Conservation (phyloP, 352 stramenopile species). For the Phytopythium cucurbitacearum region DNA sequence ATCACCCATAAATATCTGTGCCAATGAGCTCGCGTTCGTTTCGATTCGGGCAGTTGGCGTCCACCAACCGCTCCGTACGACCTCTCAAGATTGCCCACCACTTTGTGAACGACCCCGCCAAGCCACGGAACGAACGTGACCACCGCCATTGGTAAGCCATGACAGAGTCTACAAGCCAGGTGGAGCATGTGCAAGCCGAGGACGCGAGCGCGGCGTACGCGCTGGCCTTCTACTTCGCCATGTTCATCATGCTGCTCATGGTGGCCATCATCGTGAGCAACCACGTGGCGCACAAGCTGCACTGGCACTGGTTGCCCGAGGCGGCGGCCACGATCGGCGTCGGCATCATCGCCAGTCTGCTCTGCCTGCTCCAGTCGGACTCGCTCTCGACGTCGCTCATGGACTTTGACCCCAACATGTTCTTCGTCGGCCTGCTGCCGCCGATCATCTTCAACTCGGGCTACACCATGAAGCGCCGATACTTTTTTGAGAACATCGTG, state of each 20-base stretch:
- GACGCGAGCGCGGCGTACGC: conserved; percentile 74
- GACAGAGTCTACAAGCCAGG: not conserved
- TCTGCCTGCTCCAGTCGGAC: conserved; percentile 61
- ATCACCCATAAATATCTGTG: no score
- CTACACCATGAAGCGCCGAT: conserved; percentile 89
- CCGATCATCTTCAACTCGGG: conserved; percentile 95
- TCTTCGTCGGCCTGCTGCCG: conserved; percentile 91
- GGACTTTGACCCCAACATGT: conserved; percentile 90
- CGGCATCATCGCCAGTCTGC: conserved; percentile 46
- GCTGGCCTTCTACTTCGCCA: conserved; percentile 72
- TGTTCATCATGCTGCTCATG: conserved; percentile 74
- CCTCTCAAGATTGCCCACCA: no score
- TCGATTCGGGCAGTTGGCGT: no score
- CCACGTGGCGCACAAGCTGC: conserved; percentile 66
- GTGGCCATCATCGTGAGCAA: conserved; percentile 78
- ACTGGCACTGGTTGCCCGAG: conserved; percentile 73
- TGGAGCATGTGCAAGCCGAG: conserved; percentile 13
- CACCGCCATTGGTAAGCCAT: no score
- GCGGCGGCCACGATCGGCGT: conserved; percentile 64
- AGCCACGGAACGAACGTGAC: no score
- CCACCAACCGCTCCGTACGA: no score
- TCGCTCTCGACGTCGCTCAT: conserved; percentile 69
- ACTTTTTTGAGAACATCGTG: conserved; percentile 91
- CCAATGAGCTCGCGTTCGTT: no score
- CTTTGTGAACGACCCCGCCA: no score